Evolutionary conservation across 805 yeast species (phyloP).

Genomic region (Candida railenensis): DNA sequence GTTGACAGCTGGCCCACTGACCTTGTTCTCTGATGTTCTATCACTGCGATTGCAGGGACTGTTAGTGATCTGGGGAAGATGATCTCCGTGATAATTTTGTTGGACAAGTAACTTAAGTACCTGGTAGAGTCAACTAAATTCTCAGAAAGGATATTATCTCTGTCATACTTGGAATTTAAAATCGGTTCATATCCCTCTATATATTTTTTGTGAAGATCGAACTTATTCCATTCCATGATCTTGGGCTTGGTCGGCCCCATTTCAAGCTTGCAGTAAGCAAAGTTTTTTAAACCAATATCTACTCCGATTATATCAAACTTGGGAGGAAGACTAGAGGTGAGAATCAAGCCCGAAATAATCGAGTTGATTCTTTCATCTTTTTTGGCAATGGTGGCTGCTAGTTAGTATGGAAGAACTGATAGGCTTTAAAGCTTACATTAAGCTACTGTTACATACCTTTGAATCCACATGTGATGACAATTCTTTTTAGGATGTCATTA

Average conservation of each 20-base stretch:
- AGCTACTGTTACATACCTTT: slow-evolving; percentile 1
- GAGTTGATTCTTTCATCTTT: slow-evolving; percentile 9
- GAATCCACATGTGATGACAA: slow-evolving; percentile 3
- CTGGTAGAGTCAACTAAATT: slow-evolving; percentile 9
- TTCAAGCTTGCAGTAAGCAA: slow-evolving; percentile 32
- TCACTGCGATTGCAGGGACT: slow-evolving; percentile 26
- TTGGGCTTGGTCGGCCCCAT: slow-evolving; percentile 5
- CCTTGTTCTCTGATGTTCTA: slow-evolving; percentile 41
- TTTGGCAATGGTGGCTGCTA: slow-evolving; percentile 12
- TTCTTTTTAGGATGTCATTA: background rate
- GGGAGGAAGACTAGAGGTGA: background rate
- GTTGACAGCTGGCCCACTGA: slow-evolving; percentile 32
- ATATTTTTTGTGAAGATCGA: slow-evolving; percentile 21
- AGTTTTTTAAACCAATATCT: slow-evolving; percentile 43
- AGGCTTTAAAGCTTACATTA: background rate
- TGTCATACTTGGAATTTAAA: slow-evolving; percentile 11
- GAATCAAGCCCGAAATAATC: slow-evolving; percentile 10
- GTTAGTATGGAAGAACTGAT: slow-evolving; percentile 8
- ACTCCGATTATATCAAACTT: slow-evolving; percentile 23
- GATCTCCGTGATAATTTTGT: slow-evolving; percentile 17
- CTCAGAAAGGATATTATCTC: slow-evolving; percentile 2
- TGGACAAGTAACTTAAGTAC: slow-evolving; percentile 10
- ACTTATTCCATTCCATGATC: slow-evolving; percentile 24
- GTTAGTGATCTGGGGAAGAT: slow-evolving; percentile 11
- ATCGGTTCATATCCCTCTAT: slow-evolving; percentile 3